These are phyloP conservation scores for Chimonanthus praecox DNA, from an alignment of 164 flowering plant species.

Conservation along the genomic window DNA sequence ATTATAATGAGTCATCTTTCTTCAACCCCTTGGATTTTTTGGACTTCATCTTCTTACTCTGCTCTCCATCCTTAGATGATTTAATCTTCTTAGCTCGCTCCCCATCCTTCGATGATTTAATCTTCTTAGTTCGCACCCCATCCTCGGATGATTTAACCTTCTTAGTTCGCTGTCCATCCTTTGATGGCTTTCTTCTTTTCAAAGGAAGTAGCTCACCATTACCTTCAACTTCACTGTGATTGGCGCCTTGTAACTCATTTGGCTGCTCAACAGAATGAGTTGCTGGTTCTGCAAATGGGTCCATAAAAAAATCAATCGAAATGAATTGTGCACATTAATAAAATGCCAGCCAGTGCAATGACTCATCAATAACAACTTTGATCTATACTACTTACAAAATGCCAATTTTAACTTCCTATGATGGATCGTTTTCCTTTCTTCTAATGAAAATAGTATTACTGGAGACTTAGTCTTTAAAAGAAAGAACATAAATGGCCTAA, in stretches of 20 bases:
- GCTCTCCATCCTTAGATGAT: neutral
- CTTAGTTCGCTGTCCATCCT: neutral
- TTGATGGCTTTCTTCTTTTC: slow-evolving; percentile 3
- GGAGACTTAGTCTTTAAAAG: no score
- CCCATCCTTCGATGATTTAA: neutral
- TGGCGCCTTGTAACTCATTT: neutral
- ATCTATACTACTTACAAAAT: no score
- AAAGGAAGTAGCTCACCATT: neutral
- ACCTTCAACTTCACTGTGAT: neutral
- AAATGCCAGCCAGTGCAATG: neutral
- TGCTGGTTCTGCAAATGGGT: neutral
- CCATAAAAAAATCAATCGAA: neutral
- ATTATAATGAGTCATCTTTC: neutral
- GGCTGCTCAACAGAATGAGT: neutral
- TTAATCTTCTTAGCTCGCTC: neutral
- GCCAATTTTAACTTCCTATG: no score
- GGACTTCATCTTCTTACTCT: neutral
- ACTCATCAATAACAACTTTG: no score
- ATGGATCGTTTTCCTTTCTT: no score
- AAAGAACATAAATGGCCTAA: no score
- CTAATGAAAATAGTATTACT: no score
- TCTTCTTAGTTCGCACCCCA: no score
- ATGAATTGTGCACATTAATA: neutral
- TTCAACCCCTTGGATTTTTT: neutral
- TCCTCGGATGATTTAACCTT: neutral